Evolutionary conservation across 179 eudicot genomes (phyloP).

Genomic region (Amaranthus tricolor): DNA sequence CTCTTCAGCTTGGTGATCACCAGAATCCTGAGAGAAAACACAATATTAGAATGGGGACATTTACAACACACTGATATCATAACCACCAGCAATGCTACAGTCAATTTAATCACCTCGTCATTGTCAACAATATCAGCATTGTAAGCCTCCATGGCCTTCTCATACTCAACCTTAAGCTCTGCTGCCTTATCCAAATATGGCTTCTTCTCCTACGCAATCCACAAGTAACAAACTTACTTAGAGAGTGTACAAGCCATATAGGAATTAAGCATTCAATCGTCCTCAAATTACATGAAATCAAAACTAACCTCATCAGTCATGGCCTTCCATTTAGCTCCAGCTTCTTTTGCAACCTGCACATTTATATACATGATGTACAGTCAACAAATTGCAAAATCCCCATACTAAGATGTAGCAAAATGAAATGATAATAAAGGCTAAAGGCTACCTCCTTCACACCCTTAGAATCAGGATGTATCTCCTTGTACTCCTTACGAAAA

Average conservation of each 20-base stretch:
- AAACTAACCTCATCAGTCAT: conserved; percentile 70
- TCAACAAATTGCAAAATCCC: not conserved
- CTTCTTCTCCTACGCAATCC: conserved; percentile 59
- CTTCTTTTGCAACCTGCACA: conserved; percentile 65
- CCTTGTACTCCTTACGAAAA: conserved; percentile 70
- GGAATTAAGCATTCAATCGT: not conserved
- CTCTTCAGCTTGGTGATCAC: conserved; percentile 39
- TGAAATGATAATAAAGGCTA: not conserved
- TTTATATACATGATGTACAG: not conserved
- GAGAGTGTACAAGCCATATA: not conserved
- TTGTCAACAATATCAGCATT: conserved; percentile 45
- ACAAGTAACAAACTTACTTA: not conserved
- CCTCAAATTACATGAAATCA: not conserved
- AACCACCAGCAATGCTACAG: not conserved
- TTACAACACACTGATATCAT: not conserved
- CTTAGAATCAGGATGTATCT: conserved; percentile 69
- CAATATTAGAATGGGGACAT: not conserved
- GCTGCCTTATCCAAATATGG: conserved; percentile 58
- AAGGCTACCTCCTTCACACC: conserved; percentile 25
- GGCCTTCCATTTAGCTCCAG: conserved; percentile 86
- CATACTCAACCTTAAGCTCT: conserved; percentile 68
- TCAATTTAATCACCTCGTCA: conserved; percentile 31
- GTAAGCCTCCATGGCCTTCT: conserved; percentile 48
- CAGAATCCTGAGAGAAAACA: conserved; percentile 25
- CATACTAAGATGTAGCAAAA: not conserved